Conservation (phyloP, 129 eudicot species). For the Arctium lappa region DNA sequence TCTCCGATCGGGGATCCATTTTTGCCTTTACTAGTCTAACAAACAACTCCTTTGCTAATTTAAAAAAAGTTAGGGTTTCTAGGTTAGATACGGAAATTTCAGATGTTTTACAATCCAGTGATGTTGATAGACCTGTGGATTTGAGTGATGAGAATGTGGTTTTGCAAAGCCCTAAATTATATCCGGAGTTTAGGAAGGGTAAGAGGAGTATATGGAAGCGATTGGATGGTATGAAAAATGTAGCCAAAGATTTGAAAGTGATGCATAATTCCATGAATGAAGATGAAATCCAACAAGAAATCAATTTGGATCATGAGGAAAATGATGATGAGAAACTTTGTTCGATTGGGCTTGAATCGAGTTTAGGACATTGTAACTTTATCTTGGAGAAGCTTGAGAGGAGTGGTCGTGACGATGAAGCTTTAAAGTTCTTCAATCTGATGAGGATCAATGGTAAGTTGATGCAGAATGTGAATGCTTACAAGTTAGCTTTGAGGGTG, state of each 20-base stretch:
- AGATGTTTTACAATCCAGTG: slow-evolving; percentile 32
- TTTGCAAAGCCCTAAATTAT: slow-evolving; percentile 25
- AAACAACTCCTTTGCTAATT: slow-evolving; percentile 31
- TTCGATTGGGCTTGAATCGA: slow-evolving; percentile 32
- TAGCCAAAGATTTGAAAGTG: slow-evolving; percentile 17
- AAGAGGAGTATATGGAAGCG: slow-evolving; percentile 59
- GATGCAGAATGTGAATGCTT: slow-evolving; percentile 58
- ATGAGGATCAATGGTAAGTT: slow-evolving; percentile 72
- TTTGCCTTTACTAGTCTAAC: slow-evolving; percentile 26
- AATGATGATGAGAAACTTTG: slow-evolving; percentile 23
- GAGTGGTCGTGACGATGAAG: slow-evolving; percentile 47
- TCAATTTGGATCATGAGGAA: slow-evolving; percentile 15
- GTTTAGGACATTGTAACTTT: slow-evolving; percentile 50
- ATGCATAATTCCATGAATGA: neutral
- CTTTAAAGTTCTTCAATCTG: slow-evolving; percentile 60
- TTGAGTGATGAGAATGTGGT: slow-evolving; percentile 29
- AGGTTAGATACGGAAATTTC: slow-evolving; percentile 48
- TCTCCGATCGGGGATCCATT: slow-evolving; percentile 17
- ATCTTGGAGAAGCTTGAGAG: slow-evolving; percentile 55
- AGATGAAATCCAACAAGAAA: slow-evolving; percentile 2
- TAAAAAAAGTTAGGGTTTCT: slow-evolving; percentile 54
- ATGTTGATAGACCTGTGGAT: slow-evolving; percentile 21
- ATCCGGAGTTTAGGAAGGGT: slow-evolving; percentile 24
- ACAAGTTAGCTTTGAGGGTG: slow-evolving; percentile 67
- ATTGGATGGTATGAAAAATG: slow-evolving; percentile 36